Base-by-base conservation (phyloP, 768 basidiomycete genomes). In the Antrodiella citrinella region DNA sequence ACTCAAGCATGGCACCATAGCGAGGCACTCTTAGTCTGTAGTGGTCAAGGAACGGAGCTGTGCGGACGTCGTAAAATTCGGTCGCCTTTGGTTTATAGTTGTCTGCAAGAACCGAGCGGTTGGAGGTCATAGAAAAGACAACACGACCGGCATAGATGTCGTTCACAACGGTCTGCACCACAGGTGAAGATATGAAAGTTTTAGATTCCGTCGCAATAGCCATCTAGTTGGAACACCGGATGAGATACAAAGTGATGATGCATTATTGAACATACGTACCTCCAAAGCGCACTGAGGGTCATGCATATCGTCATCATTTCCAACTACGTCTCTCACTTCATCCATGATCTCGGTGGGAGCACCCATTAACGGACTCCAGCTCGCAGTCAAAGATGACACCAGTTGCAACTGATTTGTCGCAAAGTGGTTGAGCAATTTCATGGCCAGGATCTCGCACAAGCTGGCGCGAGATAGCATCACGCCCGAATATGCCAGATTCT, bases 191-290 rank as follows among this genome's bases (percentile, higher is more conserved):
- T 10, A 96, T 71, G 60, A 98, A 95, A 23, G 76, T 72, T 64
- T 95, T 97, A 3, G 91, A 78, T 47, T 81, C 72, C 0, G 91
- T 92, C 5, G 85, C 79, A 57, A 98, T 90, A 2, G 92, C 91
- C 77, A 96, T 84, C 88, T 93, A 60, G 1, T 38, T n/a, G 21
- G n/a, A n/a, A n/a, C n/a, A n/a, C n/a, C n/a, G n/a, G n/a, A n/a
- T n/a, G n/a, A n/a, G n/a, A 20, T 25, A 11, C 5, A 25, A 15
- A 23, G n/a, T n/a, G n/a, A 53, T n/a, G 30, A 40, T 23, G n/a
- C n/a, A n/a, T n/a, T n/a, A n/a, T n/a, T n/a, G 41, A 39, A 3
- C 2, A 45, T 5, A 70, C 81, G 42, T 45, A 91, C 90, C 79
- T 95, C 93, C 3, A 96, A 75, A 1, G 91, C 89, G 61, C 84